These are phyloP conservation scores for Linnemannia schmuckeri DNA, from an alignment of 192 early-diverging fungal species.

Conservation along the genomic window DNA sequence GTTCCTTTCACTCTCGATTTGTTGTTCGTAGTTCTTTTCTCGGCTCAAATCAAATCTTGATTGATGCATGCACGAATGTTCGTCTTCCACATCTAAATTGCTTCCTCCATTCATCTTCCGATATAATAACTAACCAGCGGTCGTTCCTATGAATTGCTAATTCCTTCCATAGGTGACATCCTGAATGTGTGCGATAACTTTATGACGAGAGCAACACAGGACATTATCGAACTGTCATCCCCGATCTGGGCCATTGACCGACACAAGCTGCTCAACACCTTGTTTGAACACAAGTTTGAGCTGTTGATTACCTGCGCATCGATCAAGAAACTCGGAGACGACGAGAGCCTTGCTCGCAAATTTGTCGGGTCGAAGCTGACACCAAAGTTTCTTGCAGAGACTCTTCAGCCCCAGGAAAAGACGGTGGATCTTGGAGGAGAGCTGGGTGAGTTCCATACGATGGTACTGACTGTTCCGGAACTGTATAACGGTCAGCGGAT, in stretches of 20 bases:
- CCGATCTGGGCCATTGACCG: slow-evolving; percentile 70
- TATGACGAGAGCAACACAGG: slow-evolving; percentile 66
- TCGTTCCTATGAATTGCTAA: not conserved
- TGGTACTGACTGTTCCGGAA: slow-evolving; percentile 72
- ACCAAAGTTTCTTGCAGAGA: slow-evolving; percentile 54
- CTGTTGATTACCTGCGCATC: slow-evolving; percentile 58
- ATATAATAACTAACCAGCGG: not conserved
- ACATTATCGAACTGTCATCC: slow-evolving; percentile 63
- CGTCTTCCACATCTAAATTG: not conserved
- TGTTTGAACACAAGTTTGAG: slow-evolving; percentile 57
- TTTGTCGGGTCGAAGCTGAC: slow-evolving; percentile 62
- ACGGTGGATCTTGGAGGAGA: slow-evolving; percentile 74
- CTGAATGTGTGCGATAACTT: slow-evolving; percentile 71
- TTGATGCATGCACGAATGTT: not conserved
- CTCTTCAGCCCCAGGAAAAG: slow-evolving; percentile 44
- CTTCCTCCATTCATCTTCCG: too few relatives aligned
- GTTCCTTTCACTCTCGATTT: not conserved
- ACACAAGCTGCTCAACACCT: slow-evolving; percentile 57
- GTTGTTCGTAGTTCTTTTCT: not conserved
- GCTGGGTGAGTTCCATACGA: slow-evolving; percentile 79
- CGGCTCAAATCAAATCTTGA: not conserved
- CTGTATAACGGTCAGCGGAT: slow-evolving; percentile 49
- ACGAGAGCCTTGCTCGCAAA: slow-evolving; percentile 49
- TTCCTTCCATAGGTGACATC: slow-evolving; percentile 63
- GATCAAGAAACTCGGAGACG: slow-evolving; percentile 52